Percentiles rank a stretch among this genome's conserved stretches.
Evolutionary conservation across 2,329 filamentous ascomycete species (phyloP).

Genomic region (Fusarium sp.): DNA sequence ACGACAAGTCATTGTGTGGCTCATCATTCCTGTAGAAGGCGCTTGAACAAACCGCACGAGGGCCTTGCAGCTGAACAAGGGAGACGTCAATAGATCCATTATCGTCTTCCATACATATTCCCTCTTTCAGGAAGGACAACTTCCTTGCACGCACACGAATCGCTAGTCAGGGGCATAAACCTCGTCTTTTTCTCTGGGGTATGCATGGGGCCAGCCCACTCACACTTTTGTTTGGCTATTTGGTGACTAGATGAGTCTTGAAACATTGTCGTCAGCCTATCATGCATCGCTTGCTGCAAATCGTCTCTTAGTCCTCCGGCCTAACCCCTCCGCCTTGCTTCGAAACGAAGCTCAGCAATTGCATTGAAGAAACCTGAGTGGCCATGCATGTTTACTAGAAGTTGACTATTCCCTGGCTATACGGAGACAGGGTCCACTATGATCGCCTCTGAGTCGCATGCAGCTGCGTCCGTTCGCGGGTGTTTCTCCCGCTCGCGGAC

Average conservation of each 20-base stretch:
- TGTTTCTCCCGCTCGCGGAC: constrained; percentile 22
- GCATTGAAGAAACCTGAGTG: constrained; percentile 42
- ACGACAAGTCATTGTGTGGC: constrained; percentile 28
- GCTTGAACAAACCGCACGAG: constrained; percentile 18
- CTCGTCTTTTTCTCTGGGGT: constrained; percentile 36
- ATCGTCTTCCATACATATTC: constrained; percentile 11
- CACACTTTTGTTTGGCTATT: constrained; percentile 42
- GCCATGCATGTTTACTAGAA: constrained; percentile 28
- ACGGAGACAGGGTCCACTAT: constrained; percentile 32
- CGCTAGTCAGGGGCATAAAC: constrained; percentile 45
- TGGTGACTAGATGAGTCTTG: constrained; percentile 46
- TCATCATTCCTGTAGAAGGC: constrained; percentile 20
- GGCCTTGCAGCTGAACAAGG: constrained; percentile 39
- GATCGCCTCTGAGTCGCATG: constrained; percentile 34
- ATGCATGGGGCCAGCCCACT: constrained; percentile 38
- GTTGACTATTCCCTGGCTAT: constrained; percentile 50
- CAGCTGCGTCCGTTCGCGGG: constrained; percentile 39
- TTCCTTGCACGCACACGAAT: constrained; percentile 35
- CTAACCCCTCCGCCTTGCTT: constrained; percentile 54
- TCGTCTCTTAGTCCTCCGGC: constrained; percentile 44
- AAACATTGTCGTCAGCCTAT: constrained; percentile 50
- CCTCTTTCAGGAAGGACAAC: constrained; percentile 10
- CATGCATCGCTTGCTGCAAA: constrained; percentile 39
- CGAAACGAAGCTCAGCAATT: constrained; percentile 51
- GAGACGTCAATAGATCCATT: constrained; percentile 15